Evolutionary conservation across 108 stramenopile genomes (phyloP), one percentile per base, ranked within the genome.

Genomic region (Cyclotella cryptica): DNA sequence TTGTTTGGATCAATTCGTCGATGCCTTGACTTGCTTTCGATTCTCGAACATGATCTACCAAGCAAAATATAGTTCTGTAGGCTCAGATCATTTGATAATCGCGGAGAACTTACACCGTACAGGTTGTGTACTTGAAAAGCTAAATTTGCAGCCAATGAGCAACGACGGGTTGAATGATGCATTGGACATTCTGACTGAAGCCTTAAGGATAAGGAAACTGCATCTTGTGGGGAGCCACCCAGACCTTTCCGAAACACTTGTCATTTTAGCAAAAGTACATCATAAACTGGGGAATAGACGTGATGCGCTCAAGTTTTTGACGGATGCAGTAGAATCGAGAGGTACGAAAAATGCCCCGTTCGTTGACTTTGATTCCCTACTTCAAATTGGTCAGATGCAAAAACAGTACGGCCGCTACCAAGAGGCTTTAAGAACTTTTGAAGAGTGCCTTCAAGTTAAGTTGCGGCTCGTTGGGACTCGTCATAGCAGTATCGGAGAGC

Each of bases 341-440:
- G 70, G 74, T 45, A 71, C 46, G 30, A 86, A 52, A 47, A 40
- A 43, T 35, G 29, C 64, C 19, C 68, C 60, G n/a, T 35, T 75
- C 13, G 59, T 62, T 46, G 86, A 86, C 61, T 75, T 65, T 21
- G 83, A 86, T 15, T 53, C 83, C 7, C 74, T 86, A 6, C 49
- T 86, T 58, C 75, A 71, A 76, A 51, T 86, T 45, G 86, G 83
- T 62, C 73, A 77, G 47, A 70, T 86, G 40, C 86, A 86, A 35
- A 71, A 79, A 59, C 62, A 83, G 29, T 49, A 64, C 3, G 78
- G 78, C 0, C 46, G 72, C 45, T 69, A 66, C 43, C 58, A 55
- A 51, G 65, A 74, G 24, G 82, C 82, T 51, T 46, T 79, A 10
- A 49, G 72, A 15, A 74, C 65, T 13, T 83, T 74, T 52, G 82